Evolutionary conservation across 179 eudicot genomes (phyloP).

Genomic region (Sideroxylon spinosum): DNA sequence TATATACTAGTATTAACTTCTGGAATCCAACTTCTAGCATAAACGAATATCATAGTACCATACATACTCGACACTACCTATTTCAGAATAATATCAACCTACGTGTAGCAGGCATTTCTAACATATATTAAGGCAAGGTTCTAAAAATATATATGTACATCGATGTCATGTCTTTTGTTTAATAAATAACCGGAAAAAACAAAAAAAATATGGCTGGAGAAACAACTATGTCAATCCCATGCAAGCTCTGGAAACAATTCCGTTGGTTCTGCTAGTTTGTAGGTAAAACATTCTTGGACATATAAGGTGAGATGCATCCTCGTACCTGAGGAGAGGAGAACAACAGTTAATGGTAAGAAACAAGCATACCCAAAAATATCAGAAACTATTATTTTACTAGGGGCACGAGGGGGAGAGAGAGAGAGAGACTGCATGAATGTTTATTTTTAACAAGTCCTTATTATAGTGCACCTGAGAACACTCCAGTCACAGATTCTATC

Average conservation of each 20-base stretch:
- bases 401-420: too few species aligned
- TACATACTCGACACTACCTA: neutral
- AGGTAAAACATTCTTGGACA: constrained; percentile 58
- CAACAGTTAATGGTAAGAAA: constrained; percentile 2
- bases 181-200: neutral
- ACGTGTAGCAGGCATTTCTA: neutral
- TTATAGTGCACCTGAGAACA: neutral
- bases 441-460: neutral
- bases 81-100: neutral
- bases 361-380: neutral
- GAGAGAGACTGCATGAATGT: too few species aligned
- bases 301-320: constrained; percentile 68
- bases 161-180: neutral
- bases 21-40: neutral
- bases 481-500: neutral
- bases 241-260: neutral
- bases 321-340: constrained; percentile 42
- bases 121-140: neutral
- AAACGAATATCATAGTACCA: neutral
- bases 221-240: neutral
- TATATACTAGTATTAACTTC: neutral
- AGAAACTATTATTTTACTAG: neutral
- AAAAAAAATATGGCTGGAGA: neutral
- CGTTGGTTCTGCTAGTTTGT: constrained; percentile 22
- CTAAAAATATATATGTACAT: neutral